Evolutionary conservation across 305 asterid genomes (phyloP).

Genomic region (Fraxinus velutina): DNA sequence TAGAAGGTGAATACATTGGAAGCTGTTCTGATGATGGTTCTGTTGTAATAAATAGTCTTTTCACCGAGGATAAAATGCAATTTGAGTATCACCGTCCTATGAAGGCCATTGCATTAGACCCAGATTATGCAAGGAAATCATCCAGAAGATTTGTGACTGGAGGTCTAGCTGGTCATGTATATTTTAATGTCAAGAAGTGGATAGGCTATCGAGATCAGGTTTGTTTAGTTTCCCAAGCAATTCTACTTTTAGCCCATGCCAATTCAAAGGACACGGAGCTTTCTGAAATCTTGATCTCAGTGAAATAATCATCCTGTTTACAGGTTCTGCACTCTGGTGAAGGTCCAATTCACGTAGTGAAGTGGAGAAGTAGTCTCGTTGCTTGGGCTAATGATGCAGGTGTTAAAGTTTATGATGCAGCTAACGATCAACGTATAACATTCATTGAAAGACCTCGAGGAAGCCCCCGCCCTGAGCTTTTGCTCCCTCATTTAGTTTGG

Average conservation of each 20-base stretch:
- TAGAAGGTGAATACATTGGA: slow-evolving; percentile 94
- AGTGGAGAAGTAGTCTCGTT: slow-evolving; percentile 84
- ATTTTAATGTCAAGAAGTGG: slow-evolving; percentile 85
- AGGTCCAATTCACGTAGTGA: slow-evolving; percentile 92
- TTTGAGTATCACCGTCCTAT: slow-evolving; percentile 95
- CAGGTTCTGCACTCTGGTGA: slow-evolving; percentile 97
- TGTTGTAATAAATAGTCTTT: slow-evolving; percentile 81
- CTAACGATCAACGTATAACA: slow-evolving; percentile 81
- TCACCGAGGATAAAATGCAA: slow-evolving; percentile 79
- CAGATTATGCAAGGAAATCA: slow-evolving; percentile 80
- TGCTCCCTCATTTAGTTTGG: slow-evolving; percentile 94
- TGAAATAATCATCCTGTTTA: slow-evolving; percentile 29
- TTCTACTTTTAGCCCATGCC: slow-evolving; percentile 17
- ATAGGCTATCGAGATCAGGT: slow-evolving; percentile 95
- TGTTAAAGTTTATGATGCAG: slow-evolving; percentile 93
- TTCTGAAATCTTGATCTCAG: slow-evolving; percentile 24
- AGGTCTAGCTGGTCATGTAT: slow-evolving; percentile 93
- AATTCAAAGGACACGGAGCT: slow-evolving; percentile 19
- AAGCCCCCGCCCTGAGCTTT: slow-evolving; percentile 90
- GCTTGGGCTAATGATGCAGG: slow-evolving; percentile 99
- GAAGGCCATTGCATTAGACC: slow-evolving; percentile 94
- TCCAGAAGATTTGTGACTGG: slow-evolving; percentile 93
- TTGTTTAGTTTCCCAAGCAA: slow-evolving; percentile 32
- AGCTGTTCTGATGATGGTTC: slow-evolving; percentile 99
- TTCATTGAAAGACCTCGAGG: slow-evolving; percentile 93